Evolutionary conservation across 1,139 yeast species (phyloP).

Genomic region (Torulaspora pretoriensis): DNA sequence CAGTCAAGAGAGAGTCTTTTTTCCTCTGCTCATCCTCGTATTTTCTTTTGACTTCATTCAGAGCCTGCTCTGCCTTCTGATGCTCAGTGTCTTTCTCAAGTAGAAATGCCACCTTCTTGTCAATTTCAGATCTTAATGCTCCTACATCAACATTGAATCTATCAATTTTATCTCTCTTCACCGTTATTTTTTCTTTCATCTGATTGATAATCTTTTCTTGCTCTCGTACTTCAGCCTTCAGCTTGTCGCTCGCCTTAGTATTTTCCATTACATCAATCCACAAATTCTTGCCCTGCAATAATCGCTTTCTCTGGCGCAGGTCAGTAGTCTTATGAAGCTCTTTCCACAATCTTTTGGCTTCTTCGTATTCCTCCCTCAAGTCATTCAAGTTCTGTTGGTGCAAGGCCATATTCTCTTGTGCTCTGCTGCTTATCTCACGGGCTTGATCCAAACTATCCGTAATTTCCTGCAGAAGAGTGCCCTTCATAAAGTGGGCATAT

Average conservation of each 20-base stretch:
- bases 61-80: slow-evolving; percentile 26
- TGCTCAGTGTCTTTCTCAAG: slow-evolving; percentile 26
- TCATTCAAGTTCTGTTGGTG: slow-evolving; percentile 30
- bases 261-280: slow-evolving; percentile 49
- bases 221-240: slow-evolving; percentile 30
- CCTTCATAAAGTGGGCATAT: slow-evolving; percentile 73
- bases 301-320: slow-evolving; percentile 43
- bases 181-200: slow-evolving; percentile 12
- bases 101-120: slow-evolving; percentile 26
- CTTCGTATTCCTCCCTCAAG: slow-evolving; percentile 34
- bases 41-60: slow-evolving; percentile 21
- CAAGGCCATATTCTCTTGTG: slow-evolving; percentile 28
- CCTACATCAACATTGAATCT: slow-evolving; percentile 22
- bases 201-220: slow-evolving; percentile 20
- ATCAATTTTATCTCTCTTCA: slow-evolving; percentile 27
- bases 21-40: slow-evolving; percentile 28
- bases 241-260: slow-evolving; percentile 24
- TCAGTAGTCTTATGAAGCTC: slow-evolving; percentile 35
- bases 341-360: slow-evolving; percentile 36
- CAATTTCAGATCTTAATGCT: slow-evolving; percentile 24
- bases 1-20: slow-evolving; percentile 31
- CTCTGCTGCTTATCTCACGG: slow-evolving; percentile 26
- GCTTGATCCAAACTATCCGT: slow-evolving; percentile 47
- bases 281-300: slow-evolving; percentile 56
- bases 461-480: slow-evolving; percentile 66